phyloP scores from a whole-genome alignment of 805 yeast species.

The Priceomyces fermenticarens region DNA sequence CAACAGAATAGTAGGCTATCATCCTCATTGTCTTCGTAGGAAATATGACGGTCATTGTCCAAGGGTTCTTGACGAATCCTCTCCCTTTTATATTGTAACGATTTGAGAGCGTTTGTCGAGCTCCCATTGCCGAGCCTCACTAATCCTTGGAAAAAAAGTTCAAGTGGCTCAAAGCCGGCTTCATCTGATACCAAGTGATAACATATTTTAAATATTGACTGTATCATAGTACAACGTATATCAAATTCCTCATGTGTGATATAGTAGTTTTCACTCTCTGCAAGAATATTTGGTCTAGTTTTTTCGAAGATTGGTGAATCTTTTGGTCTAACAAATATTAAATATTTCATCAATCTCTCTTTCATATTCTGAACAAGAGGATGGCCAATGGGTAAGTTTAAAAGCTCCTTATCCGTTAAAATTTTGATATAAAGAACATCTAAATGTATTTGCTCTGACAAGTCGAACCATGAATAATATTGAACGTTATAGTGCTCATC shows the following conservation, averaged over 20 bases:
- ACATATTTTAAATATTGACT: slow-evolving; percentile 23
- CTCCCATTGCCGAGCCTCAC: slow-evolving; percentile 33
- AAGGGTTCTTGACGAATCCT: not conserved
- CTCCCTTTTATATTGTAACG: slow-evolving; percentile 8
- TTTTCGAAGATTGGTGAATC: slow-evolving; percentile 5
- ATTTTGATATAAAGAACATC: slow-evolving; percentile 33
- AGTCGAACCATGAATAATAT: slow-evolving; percentile 50
- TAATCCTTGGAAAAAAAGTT: slow-evolving; percentile 29
- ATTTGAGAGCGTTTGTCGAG: slow-evolving; percentile 19
- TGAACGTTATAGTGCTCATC: slow-evolving; percentile 2
- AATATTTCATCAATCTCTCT: slow-evolving; percentile 15
- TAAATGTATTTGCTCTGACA: slow-evolving; percentile 45
- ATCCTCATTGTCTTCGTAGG: no score
- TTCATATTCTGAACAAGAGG: slow-evolving; percentile 24
- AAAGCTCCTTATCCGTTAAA: slow-evolving; percentile 28
- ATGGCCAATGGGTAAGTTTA: slow-evolving; percentile 32
- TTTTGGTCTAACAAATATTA: slow-evolving; percentile 23
- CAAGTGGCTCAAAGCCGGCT: slow-evolving; percentile 24
- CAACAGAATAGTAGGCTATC: no score
- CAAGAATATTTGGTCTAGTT: slow-evolving; percentile 14
- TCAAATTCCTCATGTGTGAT: slow-evolving; percentile 23
- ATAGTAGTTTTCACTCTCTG: slow-evolving; percentile 25
- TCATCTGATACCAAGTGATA: slow-evolving; percentile 19
- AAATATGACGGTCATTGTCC: no score
- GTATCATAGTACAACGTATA: slow-evolving; percentile 31